Evolutionary conservation across 768 basidiomycete species (phyloP).

Genomic region (Mrakia blollopis): DNA sequence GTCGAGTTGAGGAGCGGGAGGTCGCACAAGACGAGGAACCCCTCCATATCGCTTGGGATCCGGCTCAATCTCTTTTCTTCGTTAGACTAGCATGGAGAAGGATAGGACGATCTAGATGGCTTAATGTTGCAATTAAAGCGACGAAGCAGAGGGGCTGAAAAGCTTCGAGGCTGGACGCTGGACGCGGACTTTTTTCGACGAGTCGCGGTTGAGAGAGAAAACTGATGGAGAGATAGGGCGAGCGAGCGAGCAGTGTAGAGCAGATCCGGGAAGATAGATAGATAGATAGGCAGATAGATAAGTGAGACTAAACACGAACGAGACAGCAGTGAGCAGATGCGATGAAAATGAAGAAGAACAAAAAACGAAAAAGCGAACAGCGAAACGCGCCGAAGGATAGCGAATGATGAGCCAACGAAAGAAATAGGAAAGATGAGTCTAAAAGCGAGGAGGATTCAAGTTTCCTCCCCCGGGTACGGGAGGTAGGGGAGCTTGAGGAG

Average conservation of each 20-base stretch:
- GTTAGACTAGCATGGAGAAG: too few species aligned
- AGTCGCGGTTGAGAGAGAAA: too few species aligned
- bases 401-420: too few species aligned
- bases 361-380: neutral
- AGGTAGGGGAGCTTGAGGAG: neutral
- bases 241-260: neutral
- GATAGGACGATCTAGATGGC: too few species aligned
- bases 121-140: too few species aligned
- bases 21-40: neutral
- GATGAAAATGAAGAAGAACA: neutral
- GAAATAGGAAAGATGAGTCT: neutral
- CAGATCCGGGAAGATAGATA: too few species aligned
- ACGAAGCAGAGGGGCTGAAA: too few species aligned
- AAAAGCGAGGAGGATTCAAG: neutral
- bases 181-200: too few species aligned
- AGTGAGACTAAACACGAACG: neutral
- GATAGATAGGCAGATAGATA: neutral
- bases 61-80: too few species aligned
- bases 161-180: too few species aligned
- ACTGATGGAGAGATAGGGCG: neutral
- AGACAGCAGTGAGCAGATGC: neutral
- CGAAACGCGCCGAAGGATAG: neutral
- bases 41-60: too few species aligned
- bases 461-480: neutral
- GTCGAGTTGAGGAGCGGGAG: neutral